Evolutionary conservation across 441 rosid genomes (phyloP).

Genomic region (Mallotus repandus): DNA sequence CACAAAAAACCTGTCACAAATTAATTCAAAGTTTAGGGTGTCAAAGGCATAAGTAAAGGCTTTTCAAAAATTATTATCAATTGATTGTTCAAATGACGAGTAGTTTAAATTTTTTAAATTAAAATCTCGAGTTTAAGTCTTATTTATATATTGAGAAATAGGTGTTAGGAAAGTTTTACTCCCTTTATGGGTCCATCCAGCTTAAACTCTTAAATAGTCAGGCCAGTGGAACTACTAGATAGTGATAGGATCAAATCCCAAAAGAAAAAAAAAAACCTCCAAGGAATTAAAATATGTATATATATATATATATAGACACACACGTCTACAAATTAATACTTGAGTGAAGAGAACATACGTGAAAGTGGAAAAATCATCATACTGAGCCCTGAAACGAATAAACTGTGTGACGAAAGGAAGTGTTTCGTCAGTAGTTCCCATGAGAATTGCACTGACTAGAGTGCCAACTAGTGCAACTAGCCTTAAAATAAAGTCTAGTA

Average conservation of each 20-base stretch:
- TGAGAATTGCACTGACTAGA: constrained; percentile 39
- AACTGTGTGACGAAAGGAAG: constrained; percentile 47
- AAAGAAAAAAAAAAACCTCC: not conserved
- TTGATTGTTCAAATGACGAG: no score
- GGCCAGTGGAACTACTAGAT: no score
- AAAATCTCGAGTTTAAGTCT: no score
- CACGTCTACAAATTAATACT: not conserved
- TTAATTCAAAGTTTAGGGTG: not conserved
- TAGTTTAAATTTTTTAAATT: no score
- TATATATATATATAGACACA: not conserved
- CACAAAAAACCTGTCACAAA: constrained; percentile 37
- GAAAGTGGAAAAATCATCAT: constrained; percentile 41
- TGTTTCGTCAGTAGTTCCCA: constrained; percentile 46
- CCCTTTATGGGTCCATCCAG: no score
- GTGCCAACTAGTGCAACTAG: constrained; percentile 30
- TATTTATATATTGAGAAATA: no score
- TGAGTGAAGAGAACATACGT: constrained; percentile 27
- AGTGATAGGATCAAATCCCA: no score
- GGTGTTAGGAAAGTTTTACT: no score
- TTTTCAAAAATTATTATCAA: not conserved
- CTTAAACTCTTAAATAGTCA: no score
- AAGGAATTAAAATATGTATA: not conserved
- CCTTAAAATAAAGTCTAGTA: constrained; percentile 36
- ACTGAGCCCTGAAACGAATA: constrained; percentile 41
- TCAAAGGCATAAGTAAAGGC: not conserved